phyloP scores from a whole-genome alignment of 176 grass and related monocot species.

The Ensete glaucum region DNA sequence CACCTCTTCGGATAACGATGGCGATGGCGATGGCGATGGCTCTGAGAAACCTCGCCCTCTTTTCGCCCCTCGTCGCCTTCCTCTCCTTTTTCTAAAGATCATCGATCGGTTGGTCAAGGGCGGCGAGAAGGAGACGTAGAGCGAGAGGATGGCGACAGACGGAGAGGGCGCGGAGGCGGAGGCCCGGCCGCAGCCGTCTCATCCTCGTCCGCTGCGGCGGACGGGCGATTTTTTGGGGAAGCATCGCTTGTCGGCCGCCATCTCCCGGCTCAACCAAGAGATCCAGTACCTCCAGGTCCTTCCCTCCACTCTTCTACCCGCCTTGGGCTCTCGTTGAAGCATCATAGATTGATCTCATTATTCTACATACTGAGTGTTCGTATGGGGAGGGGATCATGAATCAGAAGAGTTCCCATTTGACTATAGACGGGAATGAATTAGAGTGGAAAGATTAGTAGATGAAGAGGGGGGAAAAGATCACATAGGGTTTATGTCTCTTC shows the following conservation, averaged over 20 bases:
- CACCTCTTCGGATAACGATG: background rate
- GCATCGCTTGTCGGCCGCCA: conserved; percentile 7
- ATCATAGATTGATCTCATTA: background rate
- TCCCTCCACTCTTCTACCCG: background rate
- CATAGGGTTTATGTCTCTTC: background rate
- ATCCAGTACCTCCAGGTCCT: conserved; percentile 11
- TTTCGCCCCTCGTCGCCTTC: background rate
- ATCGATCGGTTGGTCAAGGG: background rate
- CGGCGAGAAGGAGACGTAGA: background rate
- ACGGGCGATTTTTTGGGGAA: conserved; percentile 6
- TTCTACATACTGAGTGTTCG: background rate
- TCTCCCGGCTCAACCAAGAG: conserved; percentile 11
- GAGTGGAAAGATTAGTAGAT: too few relatives aligned
- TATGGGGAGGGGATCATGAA: too few relatives aligned
- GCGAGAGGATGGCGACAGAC: background rate
- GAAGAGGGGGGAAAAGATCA: background rate
- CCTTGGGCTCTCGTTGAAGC: background rate
- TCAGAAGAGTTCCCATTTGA: too few relatives aligned
- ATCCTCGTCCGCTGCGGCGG: background rate
- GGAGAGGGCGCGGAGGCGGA: background rate
- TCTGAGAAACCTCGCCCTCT: background rate
- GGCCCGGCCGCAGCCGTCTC: background rate
- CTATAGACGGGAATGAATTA: too few relatives aligned
- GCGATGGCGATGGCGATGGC: background rate
- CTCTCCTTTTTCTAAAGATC: background rate